phyloP scores from a whole-genome alignment of 2,329 filamentous ascomycete species.

The Septoria linicola region DNA sequence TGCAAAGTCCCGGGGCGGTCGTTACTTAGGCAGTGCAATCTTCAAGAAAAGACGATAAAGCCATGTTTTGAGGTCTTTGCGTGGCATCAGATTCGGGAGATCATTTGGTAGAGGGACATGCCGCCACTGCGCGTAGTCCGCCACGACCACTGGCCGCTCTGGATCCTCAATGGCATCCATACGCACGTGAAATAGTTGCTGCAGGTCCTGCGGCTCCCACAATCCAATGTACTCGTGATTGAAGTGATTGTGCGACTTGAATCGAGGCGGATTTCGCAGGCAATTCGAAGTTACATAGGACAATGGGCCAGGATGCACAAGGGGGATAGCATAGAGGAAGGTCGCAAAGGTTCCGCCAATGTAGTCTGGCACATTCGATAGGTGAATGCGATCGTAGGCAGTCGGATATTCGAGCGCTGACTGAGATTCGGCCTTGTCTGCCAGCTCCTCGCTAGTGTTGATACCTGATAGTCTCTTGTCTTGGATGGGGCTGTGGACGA shows the following conservation, averaged over 20 bases:
- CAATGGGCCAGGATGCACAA: constrained; percentile 5
- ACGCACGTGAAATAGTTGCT: constrained; percentile 10
- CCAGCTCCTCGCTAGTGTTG: too few species aligned
- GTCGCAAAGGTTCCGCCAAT: constrained; percentile 14
- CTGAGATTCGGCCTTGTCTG: too few species aligned
- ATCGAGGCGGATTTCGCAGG: constrained; percentile 16
- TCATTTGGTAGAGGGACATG: neutral
- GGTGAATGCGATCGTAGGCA: constrained; percentile 18
- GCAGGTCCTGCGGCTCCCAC: constrained; percentile 2
- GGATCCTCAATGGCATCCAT: neutral
- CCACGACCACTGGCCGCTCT: neutral
- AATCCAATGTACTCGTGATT: constrained; percentile 16
- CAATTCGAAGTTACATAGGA: constrained; percentile 10
- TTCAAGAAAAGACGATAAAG: constrained; percentile 20
- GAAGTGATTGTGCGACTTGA: constrained; percentile 4
- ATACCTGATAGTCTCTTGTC: too few species aligned
- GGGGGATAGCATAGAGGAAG: constrained; percentile 9
- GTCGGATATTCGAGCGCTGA: constrained; percentile 8
- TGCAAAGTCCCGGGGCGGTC: neutral
- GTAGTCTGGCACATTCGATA: constrained; percentile 21
- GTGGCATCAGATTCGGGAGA: constrained; percentile 4
- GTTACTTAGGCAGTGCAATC: constrained; percentile 13
- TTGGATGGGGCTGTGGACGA: too few species aligned
- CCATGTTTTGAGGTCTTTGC: constrained; percentile 6
- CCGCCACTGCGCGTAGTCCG: constrained; percentile 8